Evolutionary conservation across 768 basidiomycete species (phyloP), one percentile per base, ranked within the genome.

Genomic region (Termitomyces sp.): DNA sequence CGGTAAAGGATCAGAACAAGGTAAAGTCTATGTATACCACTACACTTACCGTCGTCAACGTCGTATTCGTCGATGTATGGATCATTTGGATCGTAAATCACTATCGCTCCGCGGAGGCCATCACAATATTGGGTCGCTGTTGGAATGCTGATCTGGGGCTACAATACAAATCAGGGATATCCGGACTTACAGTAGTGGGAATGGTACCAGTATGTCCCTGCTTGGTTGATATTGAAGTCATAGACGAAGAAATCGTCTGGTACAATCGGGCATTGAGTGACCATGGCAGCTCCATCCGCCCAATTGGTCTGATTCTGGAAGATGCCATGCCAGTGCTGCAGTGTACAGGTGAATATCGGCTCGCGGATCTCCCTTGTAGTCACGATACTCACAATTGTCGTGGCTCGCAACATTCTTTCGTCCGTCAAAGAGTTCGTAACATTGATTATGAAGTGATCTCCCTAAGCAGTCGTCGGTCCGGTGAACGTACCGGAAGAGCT

Each of bases 111-210:
- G n/a, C 57, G 57, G 5, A 59, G 49, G 9, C 57, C 57, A 10
- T 59, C 57, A n/a, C 57, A 59, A 12, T 59, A 59, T 31, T 59
- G 57, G 12, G 57, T 59, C n/a, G 78, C 66, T 37, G 79, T 61
- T 1, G 12, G 77, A 45, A 79, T 75, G 29, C 76, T 14, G 6
- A 5, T 14, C 40, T 17, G 79, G 47, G 78, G 77, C 60, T 76
- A 77, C 4, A 68, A 68, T 2, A 25, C 8, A 31, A 36, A 11
- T 5, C 46, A 43, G 40, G 48, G 43, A 34, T 12, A 1, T 32
- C n/a, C 56, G 37, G 61, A 76, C 76, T 25, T 43, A 62, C 62
- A 60, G 12, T 69, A 42, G 56, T 67, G 68, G 1, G 60, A 64
- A 47, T 70, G 68, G 51, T 67, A 72, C 71, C 71, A 67, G 31